Base-by-base conservation (phyloP, 139 green algal species). In the Haematococcus lacustris region DNA sequence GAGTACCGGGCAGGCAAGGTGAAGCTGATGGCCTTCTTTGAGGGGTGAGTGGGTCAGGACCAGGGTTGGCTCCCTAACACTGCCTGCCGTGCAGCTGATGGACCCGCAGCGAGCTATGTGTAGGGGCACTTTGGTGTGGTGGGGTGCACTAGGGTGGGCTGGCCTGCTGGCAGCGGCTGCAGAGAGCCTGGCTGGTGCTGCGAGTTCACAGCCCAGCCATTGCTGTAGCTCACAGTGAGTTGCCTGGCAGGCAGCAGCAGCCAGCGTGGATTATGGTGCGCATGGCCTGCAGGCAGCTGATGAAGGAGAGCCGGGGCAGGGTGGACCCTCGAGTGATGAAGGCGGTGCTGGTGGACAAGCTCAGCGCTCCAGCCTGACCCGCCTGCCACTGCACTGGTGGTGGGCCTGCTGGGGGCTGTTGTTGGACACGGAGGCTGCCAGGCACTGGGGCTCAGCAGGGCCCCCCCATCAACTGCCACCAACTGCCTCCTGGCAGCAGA, bases 11-110 rank as follows among this genome's bases (percentile, higher is more conserved):
- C 37, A 28, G 92, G 92, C 53, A 97, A 97, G 74, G 89, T 78
- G 17, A 97, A 97, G 79, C 82, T 97, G 3, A 38, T 63, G 67
- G 91, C 89, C 39, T 96, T 90, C 79, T 97, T 97, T 73, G 85
- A 90, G 38, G 89, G 87, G 81, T 83, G 51, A 76, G 74, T 13
- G 23, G n/a, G n/a, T n/a, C n/a, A n/a, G n/a, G n/a, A n/a, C n/a
- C n/a, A n/a, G n/a, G n/a, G n/a, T n/a, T n/a, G n/a, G n/a, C n/a
- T n/a, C n/a, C n/a, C n/a, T n/a, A n/a, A n/a, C n/a, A n/a, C n/a
- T n/a, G n/a, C n/a, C n/a, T n/a, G n/a, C n/a, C n/a, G n/a, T n/a
- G n/a, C n/a, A n/a, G 23, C 1, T 39, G 1, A 26, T 32, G 30
- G 53, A 17, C 17, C 17, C 33, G 9, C 33, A 26, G 30, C 30